Evolutionary conservation across 2,329 filamentous ascomycete species (phyloP), one percentile per base, ranked within the genome.

Genomic region (Fusarium coffeatum): DNA sequence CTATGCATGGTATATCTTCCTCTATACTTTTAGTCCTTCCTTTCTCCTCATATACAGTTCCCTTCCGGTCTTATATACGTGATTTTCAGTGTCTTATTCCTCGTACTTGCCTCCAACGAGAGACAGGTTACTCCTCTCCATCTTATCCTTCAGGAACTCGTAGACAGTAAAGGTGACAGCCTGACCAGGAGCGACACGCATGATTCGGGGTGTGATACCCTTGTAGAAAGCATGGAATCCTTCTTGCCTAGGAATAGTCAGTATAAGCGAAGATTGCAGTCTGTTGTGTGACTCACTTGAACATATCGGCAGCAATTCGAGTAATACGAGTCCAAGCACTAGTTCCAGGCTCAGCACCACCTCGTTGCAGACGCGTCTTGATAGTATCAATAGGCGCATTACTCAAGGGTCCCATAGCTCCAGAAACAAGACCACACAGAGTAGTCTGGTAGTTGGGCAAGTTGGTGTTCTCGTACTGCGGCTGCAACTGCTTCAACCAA

Each of bases 301-400:
- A 94, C 93, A 95, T 96, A 70, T 94, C 92, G 59, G 82, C 86
- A 54, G 93, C 90, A 74, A 99, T 99, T 42, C 82, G 79, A 30
- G 88, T 85, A 74, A 99, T 98, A 64, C 96, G 86, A 62, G 88
- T 87, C 73, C 97, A 81, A 15, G 96, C 95, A 48, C 90, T 92
- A 77, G 94, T 91, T 18, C 95, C 94, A 8, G 90, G 87, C 81
- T 92, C 87, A 6, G 92, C 94, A 1, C 93, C 93, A 54, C 90
- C 96, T 83, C 93, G 96, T 81, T 99, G 96, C 79, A 99, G 83
- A 53, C 96, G 86, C 43, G 96, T 99, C 89, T 99, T 99, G 85
- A 99, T 98, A 41, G 96, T 99, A 78, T 99, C 96, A 78, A 99
- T 98, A 23, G 96, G 96, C 28, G 97, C 96, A 79, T 99, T 99